Conservation (phyloP, 331 rosid species). For the Malus hybrid region DNA sequence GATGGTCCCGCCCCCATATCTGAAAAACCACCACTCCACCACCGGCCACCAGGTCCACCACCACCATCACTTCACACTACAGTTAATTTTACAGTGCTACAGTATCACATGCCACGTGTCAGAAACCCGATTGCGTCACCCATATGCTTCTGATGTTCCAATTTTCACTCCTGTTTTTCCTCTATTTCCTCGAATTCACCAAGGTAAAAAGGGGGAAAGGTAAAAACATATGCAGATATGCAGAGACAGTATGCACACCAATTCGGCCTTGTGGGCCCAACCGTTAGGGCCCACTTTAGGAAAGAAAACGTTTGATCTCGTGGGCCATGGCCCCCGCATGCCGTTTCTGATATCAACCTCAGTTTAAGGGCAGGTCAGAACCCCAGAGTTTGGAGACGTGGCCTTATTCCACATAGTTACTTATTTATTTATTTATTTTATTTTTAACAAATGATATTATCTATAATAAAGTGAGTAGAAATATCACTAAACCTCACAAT, state of each 20-base stretch:
- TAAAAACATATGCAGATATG: background rate
- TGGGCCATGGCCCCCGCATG: conserved; percentile 47
- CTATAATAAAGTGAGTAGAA: too few relatives aligned
- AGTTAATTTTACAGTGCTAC: background rate
- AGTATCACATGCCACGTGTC: background rate
- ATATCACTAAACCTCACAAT: too few relatives aligned
- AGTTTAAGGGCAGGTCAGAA: conserved; percentile 12
- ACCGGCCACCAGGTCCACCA: background rate
- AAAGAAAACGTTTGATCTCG: conserved; percentile 4
- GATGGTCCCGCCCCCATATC: background rate
- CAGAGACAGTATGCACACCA: background rate
- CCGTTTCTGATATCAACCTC: conserved; percentile 18
- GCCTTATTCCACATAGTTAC: conserved; percentile 9
- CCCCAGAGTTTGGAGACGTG: conserved; percentile 28
- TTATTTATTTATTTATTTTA: too few relatives aligned
- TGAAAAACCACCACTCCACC: background rate
- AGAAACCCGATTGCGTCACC: background rate
- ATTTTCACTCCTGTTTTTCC: background rate
- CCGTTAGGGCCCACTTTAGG: conserved; percentile 11
- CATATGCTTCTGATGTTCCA: background rate
- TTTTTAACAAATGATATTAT: too few relatives aligned
- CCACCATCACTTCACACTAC: background rate
- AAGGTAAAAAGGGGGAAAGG: background rate
- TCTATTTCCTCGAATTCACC: background rate
- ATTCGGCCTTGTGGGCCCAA: background rate